Evolutionary conservation across 2,329 filamentous ascomycete species (phyloP).

Genomic region (Beauveria sp.): DNA sequence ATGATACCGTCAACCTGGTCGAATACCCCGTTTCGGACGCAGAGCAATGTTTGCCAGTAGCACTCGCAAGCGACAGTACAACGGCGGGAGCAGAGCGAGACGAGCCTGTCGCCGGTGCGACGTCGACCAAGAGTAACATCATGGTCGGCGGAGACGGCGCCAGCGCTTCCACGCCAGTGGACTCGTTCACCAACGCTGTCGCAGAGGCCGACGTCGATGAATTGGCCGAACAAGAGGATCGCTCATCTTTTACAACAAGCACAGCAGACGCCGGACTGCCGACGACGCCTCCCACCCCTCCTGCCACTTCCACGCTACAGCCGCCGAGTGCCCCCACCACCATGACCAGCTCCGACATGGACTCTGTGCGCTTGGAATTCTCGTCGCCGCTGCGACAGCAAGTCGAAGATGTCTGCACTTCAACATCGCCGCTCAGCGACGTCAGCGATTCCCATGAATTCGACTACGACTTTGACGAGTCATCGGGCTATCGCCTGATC

Average conservation of each 20-base stretch:
- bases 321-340: neutral
- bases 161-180: neutral
- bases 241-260: too few relatives aligned
- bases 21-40: neutral
- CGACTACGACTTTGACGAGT: slow-evolving; percentile 24
- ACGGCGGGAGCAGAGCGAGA: neutral
- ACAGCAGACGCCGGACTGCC: neutral
- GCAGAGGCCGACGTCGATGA: neutral
- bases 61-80: neutral
- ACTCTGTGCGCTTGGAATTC: neutral
- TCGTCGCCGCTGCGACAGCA: neutral
- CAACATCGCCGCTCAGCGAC: slow-evolving; percentile 5
- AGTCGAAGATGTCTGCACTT: neutral
- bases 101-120: neutral
- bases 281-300: neutral
- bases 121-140: neutral
- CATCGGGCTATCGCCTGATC: slow-evolving; percentile 23
- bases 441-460: slow-evolving; percentile 16
- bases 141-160: neutral
- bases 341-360: slow-evolving; percentile 1
- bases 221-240: neutral
- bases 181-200: neutral
- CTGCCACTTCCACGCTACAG: neutral
- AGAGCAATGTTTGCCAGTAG: neutral
- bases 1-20: slow-evolving; percentile 5